Evolutionary conservation across 768 basidiomycete genomes (phyloP).

Genomic region (Mycena kentingensis): DNA sequence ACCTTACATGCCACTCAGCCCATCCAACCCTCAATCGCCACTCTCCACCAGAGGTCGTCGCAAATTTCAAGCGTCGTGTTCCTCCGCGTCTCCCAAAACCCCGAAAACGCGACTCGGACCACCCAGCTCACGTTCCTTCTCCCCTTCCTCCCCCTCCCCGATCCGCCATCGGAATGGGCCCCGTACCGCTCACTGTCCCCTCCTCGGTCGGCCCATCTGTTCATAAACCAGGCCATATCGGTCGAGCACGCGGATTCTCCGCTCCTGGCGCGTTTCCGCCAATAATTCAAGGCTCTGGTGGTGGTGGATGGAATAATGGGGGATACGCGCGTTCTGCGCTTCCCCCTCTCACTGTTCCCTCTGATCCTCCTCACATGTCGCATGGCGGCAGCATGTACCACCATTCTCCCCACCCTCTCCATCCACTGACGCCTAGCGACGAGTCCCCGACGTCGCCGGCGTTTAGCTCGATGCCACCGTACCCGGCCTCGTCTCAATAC

Average conservation of each 20-base stretch:
- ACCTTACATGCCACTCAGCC: conserved; percentile 47
- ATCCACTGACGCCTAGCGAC: conserved; percentile 70
- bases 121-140: no score
- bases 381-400: conserved; percentile 60
- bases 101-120: conserved; percentile 74
- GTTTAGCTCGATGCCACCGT: conserved; percentile 46
- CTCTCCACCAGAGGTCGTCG: conserved; percentile 86
- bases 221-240: conserved; percentile 48
- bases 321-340: conserved; percentile 63
- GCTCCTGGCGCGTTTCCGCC: conserved; percentile 81
- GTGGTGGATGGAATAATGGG: conserved; percentile 59
- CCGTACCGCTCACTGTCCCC: conserved; percentile 67
- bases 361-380: conserved; percentile 64
- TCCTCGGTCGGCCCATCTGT: conserved; percentile 45
- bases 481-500: conserved; percentile 60
- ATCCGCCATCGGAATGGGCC: conserved; percentile 70
- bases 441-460: conserved; percentile 58
- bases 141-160: conserved; percentile 78
- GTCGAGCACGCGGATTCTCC: conserved; percentile 78
- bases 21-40: conserved; percentile 91
- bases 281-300: conserved; percentile 54
- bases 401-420: conserved; percentile 61
- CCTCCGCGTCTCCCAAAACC: conserved; percentile 90
- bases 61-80: conserved; percentile 94
- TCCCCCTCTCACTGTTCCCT: conserved; percentile 83